Evolutionary conservation across 2,329 filamentous ascomycete species (phyloP), one percentile per base, ranked within the genome.

Genomic region (Chaetomium olivaceum): DNA sequence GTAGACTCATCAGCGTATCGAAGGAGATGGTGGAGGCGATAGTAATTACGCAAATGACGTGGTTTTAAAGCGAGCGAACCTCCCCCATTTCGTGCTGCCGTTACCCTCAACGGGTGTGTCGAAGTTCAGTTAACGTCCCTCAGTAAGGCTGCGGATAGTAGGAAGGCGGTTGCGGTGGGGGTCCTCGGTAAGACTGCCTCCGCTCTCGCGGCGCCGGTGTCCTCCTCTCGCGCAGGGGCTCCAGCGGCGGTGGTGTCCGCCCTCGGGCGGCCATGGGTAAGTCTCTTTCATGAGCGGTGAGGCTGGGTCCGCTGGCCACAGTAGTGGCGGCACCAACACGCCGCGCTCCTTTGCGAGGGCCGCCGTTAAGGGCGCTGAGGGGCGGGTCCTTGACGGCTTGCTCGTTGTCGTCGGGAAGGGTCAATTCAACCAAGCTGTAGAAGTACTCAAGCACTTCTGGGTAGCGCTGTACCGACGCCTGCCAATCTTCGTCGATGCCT

Each of bases 361-460:
- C 81, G 66, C 75, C 39, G 39, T 43, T 80, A 64, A 85, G 77
- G 63, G 83, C 82, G 70, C 82, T 85, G 67, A 89, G 76, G 3
- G 86, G 86, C 36, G 87, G 87, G 64, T 88, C 83, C 71, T 84
- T 85, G 43, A 89, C 85, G 19, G 79, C 78, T 2, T 82, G 77
- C 50, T 89, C 87, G 62, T 87, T 81, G 64, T 92, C 88, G 50
- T 78, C 78, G 0, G 91, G 90, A 4, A 91, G 77, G 25, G 81
- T 84, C 65, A 92, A 75, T 62, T 88, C 85, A 43, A 93, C 88
- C 46, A 93, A 80, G 66, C 86, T 82, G 77, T 89, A 93, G 74
- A 90, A 93, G 77, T 93, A 92, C 76, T 92, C 89, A 62, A 94
- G 80, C n/a, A 93, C 88, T 74, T 93, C 89, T 4, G 91, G 91